phyloP scores from a whole-genome alignment of 306 rosid species.

The apple (Malus domestica) region ASM211411v1 NC_041798.1:24265501-24266000 shows the following conservation, averaged over 20 bases:
- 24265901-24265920: conserved; percentile 80
- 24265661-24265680: not conserved
- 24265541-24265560: not conserved
- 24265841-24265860: conserved; percentile 77
- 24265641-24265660: not conserved
- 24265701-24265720: not conserved
- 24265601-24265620: not conserved
- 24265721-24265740: not conserved
- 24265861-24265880: conserved; percentile 80
- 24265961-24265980: conserved; percentile 84
- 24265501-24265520: not conserved
- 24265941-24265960: conserved; percentile 78
- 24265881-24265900: conserved; percentile 75
- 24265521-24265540: not conserved
- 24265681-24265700: too few species aligned
- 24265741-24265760: not conserved
- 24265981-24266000: conserved; percentile 74
- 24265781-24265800: not conserved
- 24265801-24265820: not conserved
- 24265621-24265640: not conserved
- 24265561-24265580: not conserved
- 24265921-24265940: conserved; percentile 77
- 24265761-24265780: not conserved
- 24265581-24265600: not conserved
- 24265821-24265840: conserved; percentile 58